Conservation (phyloP, 73 alveolate species). For the Paramecium biaurelia region DNA sequence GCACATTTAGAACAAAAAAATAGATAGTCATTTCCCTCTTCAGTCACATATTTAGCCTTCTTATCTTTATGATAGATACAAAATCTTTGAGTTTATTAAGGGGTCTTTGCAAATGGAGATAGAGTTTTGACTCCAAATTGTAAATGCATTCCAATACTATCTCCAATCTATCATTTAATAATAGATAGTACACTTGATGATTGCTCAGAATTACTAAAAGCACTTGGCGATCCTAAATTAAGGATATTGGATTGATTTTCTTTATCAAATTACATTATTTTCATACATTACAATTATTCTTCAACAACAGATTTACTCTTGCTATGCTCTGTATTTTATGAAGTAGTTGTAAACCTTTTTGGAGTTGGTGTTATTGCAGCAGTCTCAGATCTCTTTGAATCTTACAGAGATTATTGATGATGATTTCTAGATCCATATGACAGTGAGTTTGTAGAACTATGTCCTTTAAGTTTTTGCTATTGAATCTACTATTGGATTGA, state of each 20-base stretch:
- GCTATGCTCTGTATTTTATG: slow-evolving; percentile 45
- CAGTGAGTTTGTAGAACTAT: slow-evolving; percentile 1
- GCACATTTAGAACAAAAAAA: slow-evolving; percentile 52
- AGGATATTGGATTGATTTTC: slow-evolving; percentile 17
- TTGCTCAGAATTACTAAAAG: slow-evolving; percentile 4
- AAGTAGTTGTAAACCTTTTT: background rate
- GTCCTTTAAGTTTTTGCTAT: slow-evolving; percentile 31
- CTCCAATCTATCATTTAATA: slow-evolving; percentile 16
- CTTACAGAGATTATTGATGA: background rate
- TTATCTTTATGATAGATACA: slow-evolving; percentile 27
- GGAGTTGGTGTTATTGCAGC: background rate
- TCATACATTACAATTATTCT: slow-evolving; percentile 43
- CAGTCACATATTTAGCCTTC: slow-evolving; percentile 30
- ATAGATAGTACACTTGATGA: slow-evolving; percentile 12
- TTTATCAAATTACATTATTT: slow-evolving; percentile 16
- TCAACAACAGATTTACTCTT: slow-evolving; percentile 51
- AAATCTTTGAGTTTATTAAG: background rate
- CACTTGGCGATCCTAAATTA: slow-evolving; percentile 29
- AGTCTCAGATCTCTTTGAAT: background rate
- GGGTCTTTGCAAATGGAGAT: background rate
- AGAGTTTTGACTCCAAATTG: background rate
- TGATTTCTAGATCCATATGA: slow-evolving; percentile 3
- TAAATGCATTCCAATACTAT: background rate
- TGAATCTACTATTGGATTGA: background rate
- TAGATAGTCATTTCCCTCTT: background rate